Evolutionary conservation across 306 rosid genomes (phyloP).

Genomic region (Dalbergia cochinchinensis): DNA sequence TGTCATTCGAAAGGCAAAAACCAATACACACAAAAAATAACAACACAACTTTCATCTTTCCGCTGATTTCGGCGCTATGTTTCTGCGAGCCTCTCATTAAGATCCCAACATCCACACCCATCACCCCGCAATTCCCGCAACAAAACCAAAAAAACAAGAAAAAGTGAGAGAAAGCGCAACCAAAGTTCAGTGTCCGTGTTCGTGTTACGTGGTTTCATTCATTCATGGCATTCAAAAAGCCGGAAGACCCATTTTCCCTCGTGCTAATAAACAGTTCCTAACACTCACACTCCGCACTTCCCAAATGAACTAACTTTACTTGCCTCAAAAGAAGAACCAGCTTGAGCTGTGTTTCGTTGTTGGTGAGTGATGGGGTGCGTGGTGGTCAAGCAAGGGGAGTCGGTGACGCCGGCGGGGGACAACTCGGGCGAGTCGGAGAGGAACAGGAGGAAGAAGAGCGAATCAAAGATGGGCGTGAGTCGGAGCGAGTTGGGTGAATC

Average conservation of each 20-base stretch:
- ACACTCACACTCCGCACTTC: conserved; percentile 24
- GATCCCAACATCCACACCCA: conserved; percentile 41
- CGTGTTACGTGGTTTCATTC: neutral
- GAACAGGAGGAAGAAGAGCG: conserved; percentile 45
- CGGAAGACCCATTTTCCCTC: conserved; percentile 31
- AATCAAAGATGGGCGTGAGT: conserved; percentile 54
- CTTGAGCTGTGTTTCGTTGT: no score
- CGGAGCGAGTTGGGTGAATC: conserved; percentile 85
- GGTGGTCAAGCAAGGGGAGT: conserved; percentile 84
- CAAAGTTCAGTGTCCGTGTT: neutral
- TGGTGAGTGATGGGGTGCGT: conserved; percentile 85
- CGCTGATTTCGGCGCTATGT: conserved; percentile 68
- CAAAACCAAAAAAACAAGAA: neutral
- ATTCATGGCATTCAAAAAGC: conserved; percentile 7
- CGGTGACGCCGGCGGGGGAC: conserved; percentile 92
- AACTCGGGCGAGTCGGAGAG: conserved; percentile 64
- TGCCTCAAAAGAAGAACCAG: neutral
- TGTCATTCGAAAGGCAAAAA: conserved; percentile 31
- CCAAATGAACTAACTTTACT: conserved; percentile 31
- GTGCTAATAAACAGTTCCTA: conserved; percentile 41
- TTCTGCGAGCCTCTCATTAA: conserved; percentile 51
- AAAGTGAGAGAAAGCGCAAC: conserved; percentile 39
- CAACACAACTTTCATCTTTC: conserved; percentile 15
- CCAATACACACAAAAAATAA: neutral
- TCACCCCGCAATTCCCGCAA: conserved; percentile 82